These are phyloP conservation scores for Trametes gibbosa DNA, from an alignment of 768 basidiomycete species.

Conservation along the genomic window DNA sequence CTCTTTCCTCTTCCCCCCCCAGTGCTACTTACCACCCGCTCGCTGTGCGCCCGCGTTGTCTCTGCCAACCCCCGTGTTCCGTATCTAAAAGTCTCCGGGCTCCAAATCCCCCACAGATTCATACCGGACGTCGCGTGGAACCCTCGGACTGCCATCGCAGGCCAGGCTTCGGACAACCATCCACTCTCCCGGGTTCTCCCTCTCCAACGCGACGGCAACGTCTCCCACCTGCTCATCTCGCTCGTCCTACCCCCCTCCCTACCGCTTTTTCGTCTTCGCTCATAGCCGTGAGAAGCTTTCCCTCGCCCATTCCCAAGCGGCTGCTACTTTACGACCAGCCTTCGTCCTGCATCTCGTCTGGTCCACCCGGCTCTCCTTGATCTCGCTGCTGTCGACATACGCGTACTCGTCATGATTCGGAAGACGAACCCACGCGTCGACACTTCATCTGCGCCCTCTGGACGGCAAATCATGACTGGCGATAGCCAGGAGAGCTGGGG, in stretches of 20 bases:
- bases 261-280: conserved; percentile 4
- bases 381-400: neutral
- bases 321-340: conserved; percentile 15
- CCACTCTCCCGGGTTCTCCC: conserved; percentile 15
- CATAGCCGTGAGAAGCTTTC: conserved; percentile 17
- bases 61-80: neutral
- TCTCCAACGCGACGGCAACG: conserved; percentile 16
- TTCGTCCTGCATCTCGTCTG: conserved; percentile 9
- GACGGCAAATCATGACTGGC: conserved; percentile 25
- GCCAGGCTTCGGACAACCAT: neutral
- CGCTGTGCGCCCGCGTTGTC: neutral
- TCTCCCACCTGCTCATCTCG: conserved; percentile 15
- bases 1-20: neutral
- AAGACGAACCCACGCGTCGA: conserved; percentile 50
- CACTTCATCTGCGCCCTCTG: conserved; percentile 24
- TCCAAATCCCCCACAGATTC: neutral
- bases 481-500: conserved; percentile 66
- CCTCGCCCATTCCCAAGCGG: conserved; percentile 17
- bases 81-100: neutral
- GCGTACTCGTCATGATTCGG: conserved; percentile 55
- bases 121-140: neutral
- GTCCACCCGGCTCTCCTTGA: conserved; percentile 10
- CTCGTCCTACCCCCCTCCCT: neutral
- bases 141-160: neutral
- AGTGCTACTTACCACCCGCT: neutral